A percentile compares a stretch with the other conserved stretches of the same genome.
These are phyloP conservation scores for Smallanthus sonchifolius DNA, from an alignment of 129 eudicot genomes.

Conservation along the genomic window DNA sequence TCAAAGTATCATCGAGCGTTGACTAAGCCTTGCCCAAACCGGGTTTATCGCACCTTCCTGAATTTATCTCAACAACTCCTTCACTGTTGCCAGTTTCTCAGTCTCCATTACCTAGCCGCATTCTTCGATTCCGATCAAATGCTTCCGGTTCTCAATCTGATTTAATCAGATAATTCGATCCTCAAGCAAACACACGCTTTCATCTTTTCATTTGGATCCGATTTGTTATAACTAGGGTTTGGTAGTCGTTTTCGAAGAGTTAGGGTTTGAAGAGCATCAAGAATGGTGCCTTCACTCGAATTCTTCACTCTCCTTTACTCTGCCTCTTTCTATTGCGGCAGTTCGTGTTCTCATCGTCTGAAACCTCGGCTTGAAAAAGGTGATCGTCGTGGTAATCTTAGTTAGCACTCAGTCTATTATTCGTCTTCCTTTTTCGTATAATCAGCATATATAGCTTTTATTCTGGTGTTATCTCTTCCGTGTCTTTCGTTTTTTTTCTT, in stretches of 20 bases:
- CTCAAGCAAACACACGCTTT: neutral
- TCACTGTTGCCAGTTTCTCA: neutral
- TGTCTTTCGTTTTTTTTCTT: neutral
- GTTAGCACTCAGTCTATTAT: conserved; percentile 45
- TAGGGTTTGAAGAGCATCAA: conserved; percentile 63
- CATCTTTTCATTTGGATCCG: neutral
- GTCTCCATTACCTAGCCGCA: neutral
- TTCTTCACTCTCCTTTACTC: conserved; percentile 27
- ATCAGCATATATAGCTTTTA: conserved; percentile 6
- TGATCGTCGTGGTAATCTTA: conserved; percentile 96
- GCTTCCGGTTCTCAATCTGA: conserved; percentile 3
- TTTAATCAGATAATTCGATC: neutral
- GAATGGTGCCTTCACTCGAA: conserved; percentile 60
- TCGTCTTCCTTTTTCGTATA: neutral
- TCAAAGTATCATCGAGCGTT: neutral
- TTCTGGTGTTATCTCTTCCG: neutral
- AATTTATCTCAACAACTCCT: neutral
- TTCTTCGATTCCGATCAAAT: conserved; percentile 21
- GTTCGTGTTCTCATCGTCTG: conserved; percentile 61
- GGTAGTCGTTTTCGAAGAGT: neutral
- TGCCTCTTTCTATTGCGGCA: conserved; percentile 33
- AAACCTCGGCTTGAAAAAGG: conserved; percentile 68
- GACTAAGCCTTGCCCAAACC: neutral
- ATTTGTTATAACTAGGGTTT: neutral
- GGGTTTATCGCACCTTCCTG: neutral